These are phyloP conservation scores for Fusarium burgessii DNA, from an alignment of 2,329 filamentous ascomycete genomes.

Conservation along the genomic window DNA sequence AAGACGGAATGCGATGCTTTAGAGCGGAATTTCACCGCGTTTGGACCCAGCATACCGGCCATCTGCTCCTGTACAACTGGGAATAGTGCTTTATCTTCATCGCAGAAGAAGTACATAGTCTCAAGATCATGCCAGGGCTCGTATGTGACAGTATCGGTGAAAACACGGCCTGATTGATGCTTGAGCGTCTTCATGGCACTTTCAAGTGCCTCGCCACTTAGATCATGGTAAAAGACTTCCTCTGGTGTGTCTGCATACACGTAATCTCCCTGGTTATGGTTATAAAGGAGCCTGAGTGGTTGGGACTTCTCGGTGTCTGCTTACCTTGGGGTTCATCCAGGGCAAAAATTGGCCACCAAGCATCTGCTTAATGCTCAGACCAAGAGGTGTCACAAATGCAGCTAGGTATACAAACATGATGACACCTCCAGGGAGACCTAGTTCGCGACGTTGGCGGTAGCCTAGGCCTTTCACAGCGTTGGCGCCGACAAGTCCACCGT, in stretches of 20 bases:
- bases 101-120: slow-evolving; percentile 43
- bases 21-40: slow-evolving; percentile 12
- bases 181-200: slow-evolving; percentile 20
- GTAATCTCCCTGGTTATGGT: slow-evolving; percentile 13
- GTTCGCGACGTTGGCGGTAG: slow-evolving; percentile 48
- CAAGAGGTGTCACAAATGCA: slow-evolving; percentile 50
- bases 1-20: slow-evolving; percentile 33
- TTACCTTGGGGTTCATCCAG: slow-evolving; percentile 47
- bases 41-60: slow-evolving; percentile 23
- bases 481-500: slow-evolving; percentile 56
- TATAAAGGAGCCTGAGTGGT: neutral
- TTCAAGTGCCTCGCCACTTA: slow-evolving; percentile 23
- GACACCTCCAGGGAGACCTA: slow-evolving; percentile 54
- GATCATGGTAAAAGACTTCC: slow-evolving; percentile 45
- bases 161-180: slow-evolving; percentile 32
- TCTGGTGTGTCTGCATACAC: slow-evolving; percentile 24
- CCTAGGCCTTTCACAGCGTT: slow-evolving; percentile 54
- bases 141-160: slow-evolving; percentile 40
- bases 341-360: slow-evolving; percentile 44
- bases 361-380: slow-evolving; percentile 42
- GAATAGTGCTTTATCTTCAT: slow-evolving; percentile 42
- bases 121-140: slow-evolving; percentile 48
- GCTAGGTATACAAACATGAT: slow-evolving; percentile 52
- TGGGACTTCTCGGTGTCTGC: accelerated
- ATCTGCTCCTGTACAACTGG: slow-evolving; percentile 37